These are phyloP conservation scores for Terfezia claveryi DNA, from an alignment of 495 filamentous ascomycete species.

Conservation along the genomic window DNA sequence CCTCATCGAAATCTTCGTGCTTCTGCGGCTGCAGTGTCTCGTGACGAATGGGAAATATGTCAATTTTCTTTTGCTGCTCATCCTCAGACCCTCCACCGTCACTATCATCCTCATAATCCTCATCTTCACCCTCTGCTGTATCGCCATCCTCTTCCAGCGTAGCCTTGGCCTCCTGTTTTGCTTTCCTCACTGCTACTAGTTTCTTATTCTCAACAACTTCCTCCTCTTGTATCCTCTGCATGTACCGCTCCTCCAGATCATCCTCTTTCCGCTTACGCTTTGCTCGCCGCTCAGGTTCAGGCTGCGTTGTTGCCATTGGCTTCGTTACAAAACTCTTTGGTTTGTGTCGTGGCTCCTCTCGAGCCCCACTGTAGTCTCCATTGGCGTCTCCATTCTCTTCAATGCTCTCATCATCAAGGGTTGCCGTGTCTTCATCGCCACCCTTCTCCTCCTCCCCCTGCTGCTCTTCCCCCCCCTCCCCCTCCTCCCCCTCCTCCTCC, in stretches of 20 bases:
- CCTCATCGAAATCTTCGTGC: slow-evolving; percentile 53
- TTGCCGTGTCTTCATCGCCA: slow-evolving; percentile 9
- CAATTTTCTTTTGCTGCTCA: slow-evolving; percentile 1
- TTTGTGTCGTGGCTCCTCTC: no score
- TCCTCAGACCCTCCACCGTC: slow-evolving; percentile 9
- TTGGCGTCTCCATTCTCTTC: slow-evolving; percentile 20
- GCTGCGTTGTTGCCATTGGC: no score
- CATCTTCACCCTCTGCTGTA: slow-evolving; percentile 16
- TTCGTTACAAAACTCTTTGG: no score
- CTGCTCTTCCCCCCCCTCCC: slow-evolving; percentile 15
- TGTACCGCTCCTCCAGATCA: slow-evolving; percentile 61
- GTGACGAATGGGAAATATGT: slow-evolving; percentile 23
- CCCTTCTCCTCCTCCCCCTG: slow-evolving; percentile 20
- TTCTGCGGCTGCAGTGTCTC: slow-evolving; percentile 28
- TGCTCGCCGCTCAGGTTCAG: slow-evolving; percentile 14
- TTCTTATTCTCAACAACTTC: slow-evolving; percentile 29
- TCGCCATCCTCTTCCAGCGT: slow-evolving; percentile 17
- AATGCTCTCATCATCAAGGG: slow-evolving; percentile 20
- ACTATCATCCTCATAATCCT: slow-evolving; percentile 14
- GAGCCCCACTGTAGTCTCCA: no score
- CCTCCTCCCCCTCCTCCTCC: slow-evolving; percentile 16
- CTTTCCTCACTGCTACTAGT: slow-evolving; percentile 24
- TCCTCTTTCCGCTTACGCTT: slow-evolving; percentile 50
- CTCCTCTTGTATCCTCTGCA: slow-evolving; percentile 48
- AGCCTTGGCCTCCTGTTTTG: slow-evolving; percentile 21